phyloP scores from a whole-genome alignment of 1,139 yeast genomes.

The Kodamaea derodonti region DNA sequence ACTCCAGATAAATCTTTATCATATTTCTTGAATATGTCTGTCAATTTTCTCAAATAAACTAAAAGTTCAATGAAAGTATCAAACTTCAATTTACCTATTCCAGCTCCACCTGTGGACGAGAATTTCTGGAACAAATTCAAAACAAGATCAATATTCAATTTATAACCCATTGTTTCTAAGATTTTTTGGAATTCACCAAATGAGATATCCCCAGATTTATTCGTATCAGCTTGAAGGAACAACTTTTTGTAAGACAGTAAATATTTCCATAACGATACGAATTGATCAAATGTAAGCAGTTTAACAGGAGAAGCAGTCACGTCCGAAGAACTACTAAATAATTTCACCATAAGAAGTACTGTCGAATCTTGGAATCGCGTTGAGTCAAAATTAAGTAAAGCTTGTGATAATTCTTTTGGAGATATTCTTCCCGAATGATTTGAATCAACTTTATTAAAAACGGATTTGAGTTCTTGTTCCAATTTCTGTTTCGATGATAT shows the following conservation, averaged over 20 bases:
- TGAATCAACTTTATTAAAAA: conserved; percentile 55
- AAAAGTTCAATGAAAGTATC: conserved; percentile 81
- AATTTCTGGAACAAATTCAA: conserved; percentile 60
- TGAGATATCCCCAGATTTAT: conserved; percentile 59
- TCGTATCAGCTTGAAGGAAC: conserved; percentile 60
- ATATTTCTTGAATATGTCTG: conserved; percentile 74
- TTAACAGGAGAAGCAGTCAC: conserved; percentile 34
- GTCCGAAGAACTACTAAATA: conserved; percentile 47
- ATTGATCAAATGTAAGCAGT: conserved; percentile 57
- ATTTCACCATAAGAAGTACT: conserved; percentile 59
- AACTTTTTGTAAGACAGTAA: conserved; percentile 68
- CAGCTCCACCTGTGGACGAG: conserved; percentile 27
- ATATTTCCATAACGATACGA: conserved; percentile 69
- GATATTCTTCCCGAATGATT: conserved; percentile 55
- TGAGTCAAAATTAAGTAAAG: conserved; percentile 62
- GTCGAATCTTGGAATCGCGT: conserved; percentile 64
- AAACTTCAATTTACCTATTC: conserved; percentile 62
- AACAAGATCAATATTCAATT: conserved; percentile 59
- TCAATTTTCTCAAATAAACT: conserved; percentile 71
- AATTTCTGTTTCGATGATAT: conserved; percentile 31
- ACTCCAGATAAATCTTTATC: conserved; percentile 75
- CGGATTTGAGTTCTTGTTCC: conserved; percentile 48
- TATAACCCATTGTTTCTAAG: conserved; percentile 68
- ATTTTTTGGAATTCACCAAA: conserved; percentile 67
- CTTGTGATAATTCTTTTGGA: conserved; percentile 56